Base-by-base conservation (phyloP, 352 stramenopile species). In the Sclerospora graminicola region DNA sequence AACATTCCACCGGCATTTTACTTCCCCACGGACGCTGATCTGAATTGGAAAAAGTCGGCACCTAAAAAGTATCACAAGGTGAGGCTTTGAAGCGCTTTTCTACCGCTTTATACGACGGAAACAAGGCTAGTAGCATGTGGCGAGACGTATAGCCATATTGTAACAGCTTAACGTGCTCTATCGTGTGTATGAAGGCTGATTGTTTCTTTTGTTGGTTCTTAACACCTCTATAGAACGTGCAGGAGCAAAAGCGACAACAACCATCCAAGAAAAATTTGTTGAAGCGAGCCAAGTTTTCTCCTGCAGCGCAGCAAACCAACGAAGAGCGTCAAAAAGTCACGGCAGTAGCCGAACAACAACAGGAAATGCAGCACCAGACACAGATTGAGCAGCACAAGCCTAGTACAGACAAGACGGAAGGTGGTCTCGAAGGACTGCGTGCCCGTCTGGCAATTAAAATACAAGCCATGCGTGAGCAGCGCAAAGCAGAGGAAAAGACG, bases 41-140 rank as follows among this genome's bases (percentile, higher is more conserved):
- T 75, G 21, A 89, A 86, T 57, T 89, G 73, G 66, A 64, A 69
- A 38, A 71, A 79, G 47, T 82, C 69, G 28, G 57, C 68, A 13
- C 75, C 75, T 38, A 78, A 79, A 45, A 89, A 89, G 51, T 86
- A 86, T 50, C 73, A 85, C 62, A 78, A 81, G 57, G 70, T 83
- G 47, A 47, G 58, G 14, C 5, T 13, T 15, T 19, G n/a, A 27
- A 6, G 21, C 3, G 21, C 21, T 26, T 26, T 15, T 33, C 28
- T 13, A 13, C 28, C 10, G 28, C n/a, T 13, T 33, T 8, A 15
- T 13, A 13, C 28, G 28, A 13, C 9, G 4, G 10, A 33, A 15
- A 16, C 4, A 15, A 15, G 2, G 28, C 5, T 15, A 8, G 10
- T 8, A 15, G 5, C 28, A 33, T 15, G 4, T 15, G 28, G 28